Conservation (phyloP, 352 stramenopile species). For the Pythium sukuiense region DNA sequence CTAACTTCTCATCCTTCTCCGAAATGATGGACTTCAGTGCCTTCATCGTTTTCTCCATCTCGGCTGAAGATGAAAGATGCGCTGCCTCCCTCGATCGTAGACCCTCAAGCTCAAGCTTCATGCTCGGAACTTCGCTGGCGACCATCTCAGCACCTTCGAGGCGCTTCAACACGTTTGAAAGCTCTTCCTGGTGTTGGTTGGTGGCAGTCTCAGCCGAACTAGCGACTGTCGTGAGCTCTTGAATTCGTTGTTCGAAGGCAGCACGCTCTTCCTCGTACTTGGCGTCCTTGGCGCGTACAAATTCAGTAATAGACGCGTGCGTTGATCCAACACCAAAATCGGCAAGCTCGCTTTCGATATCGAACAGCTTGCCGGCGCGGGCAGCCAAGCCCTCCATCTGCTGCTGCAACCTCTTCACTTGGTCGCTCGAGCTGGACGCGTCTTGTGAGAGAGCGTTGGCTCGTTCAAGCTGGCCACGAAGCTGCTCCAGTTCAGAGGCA, state of each 20-base stretch:
- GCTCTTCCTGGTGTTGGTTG: background rate
- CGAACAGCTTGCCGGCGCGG: background rate
- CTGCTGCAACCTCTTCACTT: background rate
- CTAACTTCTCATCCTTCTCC: background rate
- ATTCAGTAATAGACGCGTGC: conserved; percentile 5
- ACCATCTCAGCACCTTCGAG: background rate
- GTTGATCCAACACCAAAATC: background rate
- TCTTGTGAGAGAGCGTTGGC: background rate
- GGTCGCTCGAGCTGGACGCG: background rate
- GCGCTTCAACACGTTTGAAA: background rate
- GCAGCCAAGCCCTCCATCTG: conserved; percentile 1
- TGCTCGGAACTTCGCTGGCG: background rate
- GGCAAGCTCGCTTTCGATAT: conserved; percentile 9
- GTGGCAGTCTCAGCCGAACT: background rate
- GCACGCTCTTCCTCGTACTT: conserved; percentile 5
- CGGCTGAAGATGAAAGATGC: background rate
- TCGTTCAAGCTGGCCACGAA: conserved; percentile 14
- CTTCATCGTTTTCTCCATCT: conserved; percentile 2
- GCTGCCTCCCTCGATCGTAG: background rate
- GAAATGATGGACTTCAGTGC: background rate
- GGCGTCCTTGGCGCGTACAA: conserved; percentile 8
- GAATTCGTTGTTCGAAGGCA: background rate
- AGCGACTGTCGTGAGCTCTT: conserved; percentile 2
- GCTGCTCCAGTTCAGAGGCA: conserved; percentile 6
- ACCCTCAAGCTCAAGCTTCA: background rate